Evolutionary conservation across 2,329 filamentous ascomycete genomes (phyloP).

Genomic region (Ploettnerulaceae sp.): DNA sequence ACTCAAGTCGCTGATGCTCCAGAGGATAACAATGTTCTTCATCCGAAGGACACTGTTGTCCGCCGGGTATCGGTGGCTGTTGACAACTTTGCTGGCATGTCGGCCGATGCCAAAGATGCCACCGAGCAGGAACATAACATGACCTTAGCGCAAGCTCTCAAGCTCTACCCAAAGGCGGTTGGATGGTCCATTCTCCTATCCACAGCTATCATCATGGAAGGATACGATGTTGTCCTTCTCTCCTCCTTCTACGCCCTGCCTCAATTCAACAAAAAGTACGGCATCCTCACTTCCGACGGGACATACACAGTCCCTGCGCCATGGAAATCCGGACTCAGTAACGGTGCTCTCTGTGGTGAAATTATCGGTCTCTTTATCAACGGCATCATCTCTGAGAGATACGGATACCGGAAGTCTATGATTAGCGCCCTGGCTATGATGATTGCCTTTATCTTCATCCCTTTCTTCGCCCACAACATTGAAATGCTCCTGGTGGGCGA

Average conservation of each 20-base stretch:
- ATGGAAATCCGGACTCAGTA: slow-evolving; percentile 33
- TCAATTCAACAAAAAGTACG: slow-evolving; percentile 34
- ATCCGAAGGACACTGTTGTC: background rate
- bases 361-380: slow-evolving; percentile 45
- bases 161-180: background rate
- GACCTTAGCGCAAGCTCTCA: background rate
- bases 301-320: slow-evolving; percentile 29
- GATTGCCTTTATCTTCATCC: slow-evolving; percentile 42
- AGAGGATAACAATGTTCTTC: slow-evolving; percentile 1
- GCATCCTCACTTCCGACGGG: slow-evolving; percentile 29
- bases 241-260: slow-evolving; percentile 35
- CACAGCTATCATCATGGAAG: background rate
- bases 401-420: slow-evolving; percentile 40
- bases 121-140: background rate
- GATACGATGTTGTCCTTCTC: background rate
- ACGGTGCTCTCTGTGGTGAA: slow-evolving; percentile 30
- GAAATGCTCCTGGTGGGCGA: slow-evolving; percentile 41
- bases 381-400: slow-evolving; percentile 44
- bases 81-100: slow-evolving; percentile 2
- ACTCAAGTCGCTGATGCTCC: background rate
- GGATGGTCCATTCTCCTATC: background rate
- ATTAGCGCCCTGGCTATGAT: slow-evolving; percentile 40
- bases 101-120: background rate
- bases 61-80: background rate
- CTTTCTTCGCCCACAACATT: slow-evolving; percentile 44